phyloP scores from a whole-genome alignment of 208 protist species.

The Acanthamoeba triangularis region DNA sequence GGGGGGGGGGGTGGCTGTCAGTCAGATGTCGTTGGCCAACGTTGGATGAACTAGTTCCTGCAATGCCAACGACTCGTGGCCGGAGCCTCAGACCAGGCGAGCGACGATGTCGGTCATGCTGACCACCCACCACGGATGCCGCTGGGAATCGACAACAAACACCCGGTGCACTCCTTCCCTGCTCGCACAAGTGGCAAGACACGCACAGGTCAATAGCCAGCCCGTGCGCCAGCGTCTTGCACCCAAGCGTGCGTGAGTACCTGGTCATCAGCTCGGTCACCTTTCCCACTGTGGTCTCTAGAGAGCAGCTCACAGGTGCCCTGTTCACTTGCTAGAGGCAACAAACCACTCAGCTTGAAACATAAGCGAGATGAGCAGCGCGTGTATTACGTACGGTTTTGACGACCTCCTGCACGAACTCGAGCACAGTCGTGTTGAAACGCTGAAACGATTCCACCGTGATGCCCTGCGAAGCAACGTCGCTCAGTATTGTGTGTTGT shows the following conservation, averaged over 20 bases:
- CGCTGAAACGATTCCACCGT: neutral
- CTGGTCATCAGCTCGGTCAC: conserved; percentile 5
- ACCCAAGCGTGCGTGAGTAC: neutral
- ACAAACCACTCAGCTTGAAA: too few species aligned
- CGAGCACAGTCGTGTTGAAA: neutral
- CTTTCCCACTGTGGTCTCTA: conserved; percentile 4
- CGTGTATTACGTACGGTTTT: neutral
- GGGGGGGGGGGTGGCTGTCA: too few species aligned
- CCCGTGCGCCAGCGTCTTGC: neutral
- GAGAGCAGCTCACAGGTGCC: neutral
- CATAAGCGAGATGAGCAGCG: neutral
- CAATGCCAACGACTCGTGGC: too few species aligned
- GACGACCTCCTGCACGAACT: neutral
- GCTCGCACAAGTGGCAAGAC: neutral
- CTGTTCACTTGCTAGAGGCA: neutral
- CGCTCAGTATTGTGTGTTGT: neutral
- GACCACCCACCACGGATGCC: conserved; percentile 34
- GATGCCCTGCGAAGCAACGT: neutral
- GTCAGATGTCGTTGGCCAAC: too few species aligned
- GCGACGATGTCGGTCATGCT: conserved; percentile 41
- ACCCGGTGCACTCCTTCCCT: conserved; percentile 12
- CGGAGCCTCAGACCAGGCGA: neutral
- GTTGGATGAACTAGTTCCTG: too few species aligned
- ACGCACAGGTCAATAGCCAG: neutral
- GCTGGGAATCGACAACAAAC: conserved; percentile 29